Percentiles rank a stretch among this genome's conserved stretches.
phyloP scores from a whole-genome alignment of 1,284 basidiomycete species.

The Hymenochaete sp. region DNA sequence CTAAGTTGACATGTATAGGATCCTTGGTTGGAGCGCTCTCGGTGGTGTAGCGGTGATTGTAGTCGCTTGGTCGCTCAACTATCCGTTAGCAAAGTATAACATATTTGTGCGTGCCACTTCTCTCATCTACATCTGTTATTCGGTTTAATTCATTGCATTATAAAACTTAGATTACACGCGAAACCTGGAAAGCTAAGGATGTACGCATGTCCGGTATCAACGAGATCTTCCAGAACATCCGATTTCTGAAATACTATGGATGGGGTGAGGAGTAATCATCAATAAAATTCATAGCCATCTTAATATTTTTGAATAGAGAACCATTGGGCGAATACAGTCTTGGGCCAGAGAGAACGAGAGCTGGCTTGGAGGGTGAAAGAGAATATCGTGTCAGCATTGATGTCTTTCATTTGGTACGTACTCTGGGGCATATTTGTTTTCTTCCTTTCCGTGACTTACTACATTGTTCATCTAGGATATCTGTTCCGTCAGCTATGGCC shows the following conservation, averaged over 20 bases:
- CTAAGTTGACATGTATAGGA: slow-evolving; percentile 37
- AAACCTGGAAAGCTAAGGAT: slow-evolving; percentile 65
- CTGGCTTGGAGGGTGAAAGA: slow-evolving; percentile 55
- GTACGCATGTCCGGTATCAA: slow-evolving; percentile 69
- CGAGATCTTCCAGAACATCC: slow-evolving; percentile 68
- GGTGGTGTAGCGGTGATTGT: slow-evolving; percentile 68
- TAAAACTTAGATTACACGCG: slow-evolving; percentile 50
- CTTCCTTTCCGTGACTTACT: slow-evolving; percentile 1
- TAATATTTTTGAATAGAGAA: slow-evolving; percentile 30
- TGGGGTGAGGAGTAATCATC: slow-evolving; percentile 62
- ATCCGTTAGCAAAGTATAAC: slow-evolving; percentile 55
- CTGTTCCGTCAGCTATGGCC: slow-evolving; percentile 63
- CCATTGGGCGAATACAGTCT: slow-evolving; percentile 45
- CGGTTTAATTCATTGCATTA: too few species aligned
- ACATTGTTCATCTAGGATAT: slow-evolving; percentile 44
- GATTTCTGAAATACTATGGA: slow-evolving; percentile 65
- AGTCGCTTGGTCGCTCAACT: slow-evolving; percentile 57
- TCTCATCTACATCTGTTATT: slow-evolving; percentile 1
- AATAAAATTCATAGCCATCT: too few species aligned
- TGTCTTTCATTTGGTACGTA: slow-evolving; percentile 54
- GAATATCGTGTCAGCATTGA: slow-evolving; percentile 48
- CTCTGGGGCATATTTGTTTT: background rate
- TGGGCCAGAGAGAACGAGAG: slow-evolving; percentile 45
- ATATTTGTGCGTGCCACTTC: slow-evolving; percentile 41
- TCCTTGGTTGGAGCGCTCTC: slow-evolving; percentile 78